A percentile compares a stretch with the other conserved stretches of the same genome.
Conservation (phyloP, 2,329 filamentous ascomycete species). For the Pseudopyricularia cyperi region DNA sequence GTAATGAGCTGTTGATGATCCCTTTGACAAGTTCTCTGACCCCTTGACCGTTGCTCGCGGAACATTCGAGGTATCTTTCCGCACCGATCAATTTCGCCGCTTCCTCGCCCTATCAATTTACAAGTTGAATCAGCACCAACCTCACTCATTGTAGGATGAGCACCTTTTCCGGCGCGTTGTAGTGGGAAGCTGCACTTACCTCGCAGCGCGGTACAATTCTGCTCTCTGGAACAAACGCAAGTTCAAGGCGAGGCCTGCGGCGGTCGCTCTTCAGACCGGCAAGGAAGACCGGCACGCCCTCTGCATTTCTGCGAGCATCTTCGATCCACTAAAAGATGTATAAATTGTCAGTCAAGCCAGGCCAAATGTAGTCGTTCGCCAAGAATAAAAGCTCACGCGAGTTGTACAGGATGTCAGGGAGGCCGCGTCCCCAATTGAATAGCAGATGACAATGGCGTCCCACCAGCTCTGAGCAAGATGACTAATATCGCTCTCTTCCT, state of each 20-base stretch:
- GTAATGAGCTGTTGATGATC: not conserved
- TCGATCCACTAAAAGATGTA: not conserved
- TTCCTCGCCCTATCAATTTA: conserved; percentile 2
- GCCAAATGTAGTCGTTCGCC: not conserved
- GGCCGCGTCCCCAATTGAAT: not conserved
- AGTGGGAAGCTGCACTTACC: conserved; percentile 2
- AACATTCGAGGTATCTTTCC: conserved; percentile 10
- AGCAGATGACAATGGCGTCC: conserved; percentile 1
- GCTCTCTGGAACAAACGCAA: conserved; percentile 8
- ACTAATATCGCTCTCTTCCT: conserved; percentile 1
- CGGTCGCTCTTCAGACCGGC: conserved; percentile 11
- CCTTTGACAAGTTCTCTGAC: conserved; percentile 7
- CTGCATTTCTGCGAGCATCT: conserved; percentile 10
- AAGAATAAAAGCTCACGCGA: not conserved
- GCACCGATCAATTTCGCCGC: conserved; percentile 4
- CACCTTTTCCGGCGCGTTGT: not conserved
- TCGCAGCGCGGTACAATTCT: conserved; percentile 5
- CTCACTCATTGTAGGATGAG: not conserved
- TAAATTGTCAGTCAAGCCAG: not conserved
- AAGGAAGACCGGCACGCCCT: conserved; percentile 9
- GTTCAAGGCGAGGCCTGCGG: conserved; percentile 8
- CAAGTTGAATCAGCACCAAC: not conserved
- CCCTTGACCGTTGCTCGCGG: conserved; percentile 6
- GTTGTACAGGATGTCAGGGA: not conserved
- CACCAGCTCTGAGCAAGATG: conserved; percentile 1